Evolutionary conservation across 2,329 filamentous ascomycete species (phyloP).

Genomic region (Pseudogymnoascus sp.): DNA sequence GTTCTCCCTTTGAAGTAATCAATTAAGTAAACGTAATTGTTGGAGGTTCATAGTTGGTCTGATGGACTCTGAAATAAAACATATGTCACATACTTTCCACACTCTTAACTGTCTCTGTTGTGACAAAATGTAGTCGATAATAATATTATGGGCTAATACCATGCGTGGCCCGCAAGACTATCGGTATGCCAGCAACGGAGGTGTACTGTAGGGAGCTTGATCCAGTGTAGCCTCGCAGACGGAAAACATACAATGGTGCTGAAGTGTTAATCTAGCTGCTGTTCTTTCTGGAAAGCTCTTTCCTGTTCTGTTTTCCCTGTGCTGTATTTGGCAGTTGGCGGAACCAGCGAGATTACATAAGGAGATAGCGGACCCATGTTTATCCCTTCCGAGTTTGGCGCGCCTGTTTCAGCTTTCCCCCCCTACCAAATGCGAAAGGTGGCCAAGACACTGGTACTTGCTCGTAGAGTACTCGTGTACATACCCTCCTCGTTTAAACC

Average conservation of each 20-base stretch:
- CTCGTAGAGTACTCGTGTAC: conserved; percentile 1
- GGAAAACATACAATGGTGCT: not conserved
- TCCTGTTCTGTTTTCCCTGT: not conserved
- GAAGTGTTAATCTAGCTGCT: not conserved
- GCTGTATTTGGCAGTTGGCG: not conserved
- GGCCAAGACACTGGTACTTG: conserved; percentile 1
- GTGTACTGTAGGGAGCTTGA: no score
- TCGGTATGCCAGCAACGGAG: no score
- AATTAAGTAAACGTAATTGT: not conserved
- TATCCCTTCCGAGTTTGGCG: not conserved
- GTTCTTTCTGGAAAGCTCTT: not conserved
- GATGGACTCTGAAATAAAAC: not conserved
- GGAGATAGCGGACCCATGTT: not conserved
- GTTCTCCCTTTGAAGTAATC: not conserved
- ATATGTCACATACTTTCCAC: not conserved
- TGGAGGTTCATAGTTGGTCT: not conserved
- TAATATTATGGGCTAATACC: no score
- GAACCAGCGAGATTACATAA: not conserved
- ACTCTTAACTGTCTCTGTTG: not conserved
- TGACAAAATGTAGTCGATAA: not conserved
- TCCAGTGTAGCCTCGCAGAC: not conserved
- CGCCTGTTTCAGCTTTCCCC: conserved; percentile 5
- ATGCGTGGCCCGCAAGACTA: no score
- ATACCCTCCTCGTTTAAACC: conserved; percentile 7
- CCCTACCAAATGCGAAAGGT: conserved; percentile 7